Evolutionary conservation across 805 yeast genomes (phyloP).

Genomic region (Tetrapisispora arboricola): DNA sequence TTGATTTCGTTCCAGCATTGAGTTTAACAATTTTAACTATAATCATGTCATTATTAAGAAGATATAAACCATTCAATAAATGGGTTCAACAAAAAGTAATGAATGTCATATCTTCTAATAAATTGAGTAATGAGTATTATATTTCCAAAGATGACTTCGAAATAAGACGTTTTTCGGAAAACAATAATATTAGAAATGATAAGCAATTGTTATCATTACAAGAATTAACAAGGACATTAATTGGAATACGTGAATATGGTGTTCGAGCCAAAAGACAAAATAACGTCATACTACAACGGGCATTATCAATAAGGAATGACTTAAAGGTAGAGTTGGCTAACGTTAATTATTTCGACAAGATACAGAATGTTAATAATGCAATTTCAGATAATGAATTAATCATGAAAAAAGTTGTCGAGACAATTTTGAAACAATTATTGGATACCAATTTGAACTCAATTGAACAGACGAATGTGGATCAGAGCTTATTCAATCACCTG

Average conservation of each 20-base stretch:
- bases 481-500: too few relatives aligned
- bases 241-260: constrained; percentile 3
- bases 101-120: neutral
- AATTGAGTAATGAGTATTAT: neutral
- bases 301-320: constrained; percentile 7
- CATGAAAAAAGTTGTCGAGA: constrained; percentile 35
- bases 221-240: neutral
- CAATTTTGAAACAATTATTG: neutral
- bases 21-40: constrained; percentile 10
- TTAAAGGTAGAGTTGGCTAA: constrained; percentile 23
- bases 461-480: too few relatives aligned
- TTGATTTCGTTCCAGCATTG: neutral
- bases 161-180: neutral
- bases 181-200: neutral
- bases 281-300: constrained; percentile 12
- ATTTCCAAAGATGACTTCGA: neutral
- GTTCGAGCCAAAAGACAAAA: constrained; percentile 14
- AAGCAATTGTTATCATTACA: neutral
- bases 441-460: too few relatives aligned
- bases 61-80: constrained; percentile 12
- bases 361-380: constrained; percentile 39
- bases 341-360: constrained; percentile 45
- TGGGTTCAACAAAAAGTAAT: constrained; percentile 15
- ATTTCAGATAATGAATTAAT: constrained; percentile 40
- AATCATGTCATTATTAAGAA: constrained; percentile 15